Evolutionary conservation across 148 eudicot genomes (phyloP), one percentile per base, ranked within the genome.

Genomic region (Silene uniflora): DNA sequence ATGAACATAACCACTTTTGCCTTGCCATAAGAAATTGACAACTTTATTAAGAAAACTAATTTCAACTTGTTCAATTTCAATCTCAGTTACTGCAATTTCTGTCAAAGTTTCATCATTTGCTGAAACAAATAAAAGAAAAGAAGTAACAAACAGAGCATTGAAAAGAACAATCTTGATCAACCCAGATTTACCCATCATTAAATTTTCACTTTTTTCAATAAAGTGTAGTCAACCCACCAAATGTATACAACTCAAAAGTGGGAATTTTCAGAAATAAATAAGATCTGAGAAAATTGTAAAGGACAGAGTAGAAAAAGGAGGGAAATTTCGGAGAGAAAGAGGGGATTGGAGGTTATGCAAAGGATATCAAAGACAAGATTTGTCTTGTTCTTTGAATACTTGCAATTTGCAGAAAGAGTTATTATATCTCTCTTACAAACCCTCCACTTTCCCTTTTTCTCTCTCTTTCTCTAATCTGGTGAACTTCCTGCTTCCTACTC

Each of bases 1-100:
- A 82, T 84, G 90, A 17, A 32, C 35, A 58, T 77, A 82, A 25
- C 81, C 75, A 32, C 73, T 56, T 16, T 18, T 73, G 72, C 72
- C 72, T 81, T 83, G 75, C 85, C 81, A 76, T 71, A 81, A 69
- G 74, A 79, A 79, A 64, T 82, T 61, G 70, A 77, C 54, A 5
- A 80, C 76, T 69, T 62, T 79, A 19, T 19, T 62, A 0, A 81
- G 46, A 18, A 83, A 67, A 47, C 62, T 78, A 10, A 76, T 60
- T 17, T 79, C 79, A 73, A 65, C 72, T 63, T 76, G 73, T 59
- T 83, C 80, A 23, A 62, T 29, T 27, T 60, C 80, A 62, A 72
- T 32, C 73, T 75, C 78, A 75, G 72, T 55, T 22, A 63, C 58
- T 23, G 72, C 71, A 4, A 76, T 62, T 8, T 42, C 67, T 67